Evolutionary conservation across 1,284 basidiomycete species (phyloP), one percentile per base, ranked within the genome.

Genomic region (Pyrrhoderma noxium): DNA sequence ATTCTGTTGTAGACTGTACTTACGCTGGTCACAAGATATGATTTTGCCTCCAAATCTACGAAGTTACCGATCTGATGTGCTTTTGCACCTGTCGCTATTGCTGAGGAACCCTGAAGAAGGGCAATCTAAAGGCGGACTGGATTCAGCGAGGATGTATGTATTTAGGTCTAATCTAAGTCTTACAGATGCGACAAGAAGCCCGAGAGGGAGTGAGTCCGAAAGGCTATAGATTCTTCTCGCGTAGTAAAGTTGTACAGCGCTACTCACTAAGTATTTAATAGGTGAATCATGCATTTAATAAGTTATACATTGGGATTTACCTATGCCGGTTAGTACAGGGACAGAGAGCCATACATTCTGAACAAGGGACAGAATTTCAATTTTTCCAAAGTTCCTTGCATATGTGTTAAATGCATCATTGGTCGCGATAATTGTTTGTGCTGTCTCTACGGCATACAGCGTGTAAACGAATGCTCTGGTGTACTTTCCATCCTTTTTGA

Each of bases 341-440:
- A 35, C 25, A 3, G 45, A 18, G n/a, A 46, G 45, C 45, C 27
- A 37, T 16, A 21, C 34, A 16, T n/a, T 31, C 35, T 46, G 45
- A 13, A 46, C 21, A 18, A 18, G 19, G 35, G 13, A 19, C 8
- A 46, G 21, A n/a, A 18, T 18, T 4, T 8, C 19, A 5, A 34
- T 13, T 37, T 66, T 51, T 0, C 63, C 64, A 56, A 64, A 67
- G 0, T 61, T 61, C 14, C 39, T 45, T 2, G 56, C 64, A n/a
- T 63, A 61, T 4, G 48, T 55, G 14, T 47, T 36, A 31, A 61
- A 62, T 11, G 60, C 60, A 45, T 62, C 64, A 43, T 57, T 57
- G 0, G 58, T 58, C 2, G 59, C 38, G 11, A 66, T 21, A 8
- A 59, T 45, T 1, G 61, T 61, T 40, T 65, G 64, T 1, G 52